phyloP scores from a whole-genome alignment of 1,284 basidiomycete species.

The Entoloma clypeatum region DNA sequence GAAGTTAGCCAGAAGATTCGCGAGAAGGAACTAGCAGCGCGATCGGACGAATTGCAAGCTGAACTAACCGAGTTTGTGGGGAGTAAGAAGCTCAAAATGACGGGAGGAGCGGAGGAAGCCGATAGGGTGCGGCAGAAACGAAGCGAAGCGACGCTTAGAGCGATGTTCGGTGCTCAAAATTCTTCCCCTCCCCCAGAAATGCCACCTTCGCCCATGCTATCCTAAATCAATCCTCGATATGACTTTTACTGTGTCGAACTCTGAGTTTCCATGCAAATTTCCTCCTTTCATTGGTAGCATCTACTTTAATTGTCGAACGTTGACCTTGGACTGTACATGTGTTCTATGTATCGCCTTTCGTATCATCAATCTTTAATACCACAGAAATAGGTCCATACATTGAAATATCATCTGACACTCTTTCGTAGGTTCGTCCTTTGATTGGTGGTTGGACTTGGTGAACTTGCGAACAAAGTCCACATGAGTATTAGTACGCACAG shows the following conservation, averaged over 20 bases:
- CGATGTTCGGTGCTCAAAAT: conserved; percentile 66
- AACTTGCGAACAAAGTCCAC: too few relatives aligned
- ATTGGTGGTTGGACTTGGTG: too few relatives aligned
- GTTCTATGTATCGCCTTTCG: too few relatives aligned
- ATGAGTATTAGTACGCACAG: conserved; percentile 2
- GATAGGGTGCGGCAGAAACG: conserved; percentile 81
- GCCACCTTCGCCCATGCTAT: conserved; percentile 11
- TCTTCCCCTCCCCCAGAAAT: conserved; percentile 19
- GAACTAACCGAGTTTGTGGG: conserved; percentile 83
- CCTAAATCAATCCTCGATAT: conserved; percentile 4
- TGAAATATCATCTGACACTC: too few relatives aligned
- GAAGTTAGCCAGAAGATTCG: conserved; percentile 79
- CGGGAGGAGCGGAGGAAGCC: conserved; percentile 88
- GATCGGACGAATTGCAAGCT: conserved; percentile 75
- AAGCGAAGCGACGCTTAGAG: conserved; percentile 81
- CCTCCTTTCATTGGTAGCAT: too few relatives aligned
- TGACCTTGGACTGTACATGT: too few relatives aligned
- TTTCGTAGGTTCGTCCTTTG: too few relatives aligned
- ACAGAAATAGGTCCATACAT: too few relatives aligned
- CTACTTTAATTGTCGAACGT: too few relatives aligned
- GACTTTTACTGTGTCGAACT: too few relatives aligned
- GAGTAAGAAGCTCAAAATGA: conserved; percentile 86
- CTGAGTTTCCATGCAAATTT: background rate
- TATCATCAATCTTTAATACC: too few relatives aligned
- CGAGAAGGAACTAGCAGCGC: conserved; percentile 66